These are phyloP conservation scores for Ramaria rubella DNA, from an alignment of 768 basidiomycete genomes.

Conservation along the genomic window DNA sequence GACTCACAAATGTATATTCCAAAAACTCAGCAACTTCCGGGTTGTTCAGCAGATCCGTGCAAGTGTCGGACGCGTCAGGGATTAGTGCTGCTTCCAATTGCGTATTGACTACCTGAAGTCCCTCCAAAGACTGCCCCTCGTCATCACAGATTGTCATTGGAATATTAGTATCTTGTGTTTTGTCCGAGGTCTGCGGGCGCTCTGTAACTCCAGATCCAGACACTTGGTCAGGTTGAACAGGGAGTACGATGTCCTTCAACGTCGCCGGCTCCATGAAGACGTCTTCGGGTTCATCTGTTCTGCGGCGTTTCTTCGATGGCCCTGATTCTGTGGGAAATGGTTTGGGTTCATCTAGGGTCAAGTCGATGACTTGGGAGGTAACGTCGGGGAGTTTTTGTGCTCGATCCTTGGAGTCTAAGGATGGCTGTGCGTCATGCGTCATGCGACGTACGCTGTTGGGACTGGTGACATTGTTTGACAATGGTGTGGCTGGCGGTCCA, in stretches of 20 bases:
- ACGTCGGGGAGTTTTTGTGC: background rate
- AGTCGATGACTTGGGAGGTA: background rate
- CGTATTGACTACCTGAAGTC: background rate
- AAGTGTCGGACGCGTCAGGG: background rate
- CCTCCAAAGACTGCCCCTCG: too few species aligned
- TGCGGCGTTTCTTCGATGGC: background rate
- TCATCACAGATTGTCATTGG: too few species aligned
- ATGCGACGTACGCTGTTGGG: too few species aligned
- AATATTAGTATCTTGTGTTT: too few species aligned
- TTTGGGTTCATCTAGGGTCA: background rate
- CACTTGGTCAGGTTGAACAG: too few species aligned
- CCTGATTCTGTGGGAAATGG: background rate
- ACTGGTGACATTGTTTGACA: background rate
- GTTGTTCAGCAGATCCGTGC: background rate
- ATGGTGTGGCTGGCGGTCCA: background rate
- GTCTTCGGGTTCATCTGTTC: slow-evolving; percentile 3
- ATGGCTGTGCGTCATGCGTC: too few species aligned
- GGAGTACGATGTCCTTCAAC: background rate
- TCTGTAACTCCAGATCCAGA: too few species aligned
- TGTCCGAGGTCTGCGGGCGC: too few species aligned
- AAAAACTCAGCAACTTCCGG: background rate
- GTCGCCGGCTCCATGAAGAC: too few species aligned
- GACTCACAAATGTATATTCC: background rate
- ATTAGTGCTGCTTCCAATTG: background rate
- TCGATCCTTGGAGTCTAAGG: too few species aligned